Evolutionary conservation across 441 rosid genomes (phyloP), one percentile per base, ranked within the genome.

Genomic region (Dalechampia spathulata): DNA sequence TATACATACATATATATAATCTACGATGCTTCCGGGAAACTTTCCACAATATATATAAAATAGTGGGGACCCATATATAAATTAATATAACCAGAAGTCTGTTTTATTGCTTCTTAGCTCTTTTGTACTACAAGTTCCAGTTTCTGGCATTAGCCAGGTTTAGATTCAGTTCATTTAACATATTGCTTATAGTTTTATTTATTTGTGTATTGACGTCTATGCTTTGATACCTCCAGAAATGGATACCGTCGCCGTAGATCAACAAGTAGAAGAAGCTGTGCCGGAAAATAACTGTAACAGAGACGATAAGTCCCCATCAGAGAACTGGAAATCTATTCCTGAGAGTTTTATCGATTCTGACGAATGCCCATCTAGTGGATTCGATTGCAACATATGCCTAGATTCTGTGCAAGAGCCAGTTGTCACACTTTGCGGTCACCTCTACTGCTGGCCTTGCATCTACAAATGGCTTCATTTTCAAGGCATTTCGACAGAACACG

Each of bases 371-470:
- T 71, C 76, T 2, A 63, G 63, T n/a, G 77, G 80, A 52, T 86
- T 91, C 15, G 95, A 89, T 49, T 93, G 99, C 79, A 86, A 89
- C 62, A 93, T 93, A 60, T 93, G 99, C 71, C 63, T 93, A 14
- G 95, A 93, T 23, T 49, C 80, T 0, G 97, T 85, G 39, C 88
- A 77, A 41, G 97, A 93, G 2, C 97, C 99, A 0, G 97, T 93
- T 27, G 93, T 93, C 0, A 93, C 97, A 0, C 84, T 86, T 37
- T 93, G 97, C 0, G 99, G 99, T 56, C 99, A 93, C 57, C 87
- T 93, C 52, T 93, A 76, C 60, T 93, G 99, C 57, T 93, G 99
- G 99, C 99, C 99, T 7, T 93, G 99, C 60, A 85, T 89, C 27
- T 89, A 93, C 84, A 85, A 72, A 67, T 93, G 99, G 97, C 90